phyloP scores from a whole-genome alignment of 1,139 yeast species.

The Geotrichum restrictum region DNA sequence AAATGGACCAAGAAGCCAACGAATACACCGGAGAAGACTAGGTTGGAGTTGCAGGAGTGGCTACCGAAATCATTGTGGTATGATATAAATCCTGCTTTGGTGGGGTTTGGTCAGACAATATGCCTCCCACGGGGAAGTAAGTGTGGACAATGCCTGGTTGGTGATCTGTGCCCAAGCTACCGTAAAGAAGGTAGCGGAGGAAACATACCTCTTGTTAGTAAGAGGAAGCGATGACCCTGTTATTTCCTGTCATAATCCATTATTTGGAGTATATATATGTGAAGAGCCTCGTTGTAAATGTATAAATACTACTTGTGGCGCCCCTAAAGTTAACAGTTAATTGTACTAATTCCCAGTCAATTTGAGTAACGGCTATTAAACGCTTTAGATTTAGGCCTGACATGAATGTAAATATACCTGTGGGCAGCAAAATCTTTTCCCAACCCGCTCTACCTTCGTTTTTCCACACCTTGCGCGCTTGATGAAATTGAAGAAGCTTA shows the following conservation, averaged over 20 bases:
- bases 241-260: not conserved
- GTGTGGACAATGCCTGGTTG: constrained; percentile 71
- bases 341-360: too few species aligned
- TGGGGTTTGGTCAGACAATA: constrained; percentile 89
- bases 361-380: too few species aligned
- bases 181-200: constrained; percentile 1
- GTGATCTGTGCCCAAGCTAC: constrained; percentile 50
- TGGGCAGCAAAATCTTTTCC: too few species aligned
- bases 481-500: constrained; percentile 2
- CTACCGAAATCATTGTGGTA: constrained; percentile 71
- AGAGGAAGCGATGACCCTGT: not conserved
- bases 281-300: too few species aligned
- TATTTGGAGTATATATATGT: too few species aligned
- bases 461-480: not conserved
- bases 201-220: not conserved
- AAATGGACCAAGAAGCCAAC: constrained; percentile 56
- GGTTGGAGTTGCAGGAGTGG: constrained; percentile 69
- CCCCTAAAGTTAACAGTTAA: too few species aligned
- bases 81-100: constrained; percentile 79
- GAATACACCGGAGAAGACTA: constrained; percentile 63
- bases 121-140: constrained; percentile 70
- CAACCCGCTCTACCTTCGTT: too few species aligned
- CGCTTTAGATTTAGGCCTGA: too few species aligned
- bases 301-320: too few species aligned
- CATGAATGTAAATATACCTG: too few species aligned